Percentiles rank a stretch among this genome's conserved stretches.
These are phyloP conservation scores for Axilococcus clingmanii DNA, from an alignment of 139 green algal genomes.

Conservation along the genomic window DNA sequence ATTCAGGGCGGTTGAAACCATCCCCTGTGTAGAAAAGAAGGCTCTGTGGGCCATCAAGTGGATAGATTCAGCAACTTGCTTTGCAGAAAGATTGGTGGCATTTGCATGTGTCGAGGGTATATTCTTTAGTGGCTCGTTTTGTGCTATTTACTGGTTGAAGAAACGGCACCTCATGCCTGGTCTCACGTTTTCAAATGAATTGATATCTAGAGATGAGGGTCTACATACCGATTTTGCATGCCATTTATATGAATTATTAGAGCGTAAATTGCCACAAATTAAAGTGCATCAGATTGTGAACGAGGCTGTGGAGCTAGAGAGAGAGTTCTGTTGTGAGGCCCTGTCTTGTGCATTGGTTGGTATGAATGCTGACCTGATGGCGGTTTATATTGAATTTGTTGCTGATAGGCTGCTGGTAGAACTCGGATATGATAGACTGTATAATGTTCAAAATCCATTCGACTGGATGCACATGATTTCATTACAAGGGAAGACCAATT, in stretches of 20 bases:
- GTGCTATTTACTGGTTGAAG: slow-evolving; percentile 75
- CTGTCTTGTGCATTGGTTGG: slow-evolving; percentile 52
- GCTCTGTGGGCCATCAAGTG: slow-evolving; percentile 94
- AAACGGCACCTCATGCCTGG: slow-evolving; percentile 63
- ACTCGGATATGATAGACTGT: slow-evolving; percentile 48
- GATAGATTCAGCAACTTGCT: slow-evolving; percentile 60
- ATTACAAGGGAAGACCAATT: slow-evolving; percentile 77
- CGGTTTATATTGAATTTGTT: slow-evolving; percentile 67
- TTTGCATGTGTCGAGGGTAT: slow-evolving; percentile 76
- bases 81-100: slow-evolving; percentile 58
- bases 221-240: slow-evolving; percentile 72
- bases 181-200: slow-evolving; percentile 68
- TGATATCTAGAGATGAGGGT: slow-evolving; percentile 70
- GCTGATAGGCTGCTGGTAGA: slow-evolving; percentile 57
- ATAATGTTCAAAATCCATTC: slow-evolving; percentile 65
- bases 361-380: slow-evolving; percentile 67
- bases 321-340: slow-evolving; percentile 55
- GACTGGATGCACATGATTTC: slow-evolving; percentile 87
- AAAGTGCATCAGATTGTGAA: slow-evolving; percentile 42
- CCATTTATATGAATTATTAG: slow-evolving; percentile 48
- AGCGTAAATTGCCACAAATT: slow-evolving; percentile 21
- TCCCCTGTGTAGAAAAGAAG: slow-evolving; percentile 73
- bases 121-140: slow-evolving; percentile 66
- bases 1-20: slow-evolving; percentile 47
- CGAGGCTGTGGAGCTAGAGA: slow-evolving; percentile 58